Evolutionary conservation across 2,329 filamentous ascomycete species (phyloP), one percentile per base, ranked within the genome.

Genomic region (Sarocladiaceae sp.): DNA sequence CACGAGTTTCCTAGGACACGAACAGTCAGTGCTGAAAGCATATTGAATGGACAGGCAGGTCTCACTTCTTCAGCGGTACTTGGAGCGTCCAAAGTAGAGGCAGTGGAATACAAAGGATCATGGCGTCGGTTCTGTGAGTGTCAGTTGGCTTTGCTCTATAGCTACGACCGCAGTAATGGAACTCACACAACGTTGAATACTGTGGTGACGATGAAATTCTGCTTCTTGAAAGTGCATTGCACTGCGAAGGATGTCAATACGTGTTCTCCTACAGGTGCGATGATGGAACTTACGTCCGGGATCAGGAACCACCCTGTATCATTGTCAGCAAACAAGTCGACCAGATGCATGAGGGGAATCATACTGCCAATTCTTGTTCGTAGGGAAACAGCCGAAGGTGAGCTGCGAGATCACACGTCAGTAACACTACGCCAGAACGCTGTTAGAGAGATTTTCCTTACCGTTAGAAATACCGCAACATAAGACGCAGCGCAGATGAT

Each of bases 31-130:
- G 37, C 50, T 34, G 7, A 9, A 3, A 1, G 3, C 1, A 3
- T n/a, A 39, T 16, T 6, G 1, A 0, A 1, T 2, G 10, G 3
- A 3, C 4, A 2, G 3, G 2, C 0, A 3, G 4, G 1, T 43
- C 52, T 19, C 40, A 52, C 53, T 55, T 55, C 21, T 45, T 47
- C 7, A 48, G 32, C 3, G 47, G 41, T 1, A 53, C 46, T 3
- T 49, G 47, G 3, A 53, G 50, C 1, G 47, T 51, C 50, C 53
- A 58, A 5, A 66, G 45, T 13, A 65, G 48, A 2, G 62, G 61
- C n/a, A 65, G 43, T 0, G 63, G 63, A 19, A 66, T 62, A 10
- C 45, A 50, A 6, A 66, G 50, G 19, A 65, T 50, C 35, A 56
- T 48, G 16, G 56, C 49, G 43, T 65, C 62, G 46, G 61, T 64